phyloP scores from a whole-genome alignment of 1,284 basidiomycete genomes.

The Trichosporon sp. region DNA sequence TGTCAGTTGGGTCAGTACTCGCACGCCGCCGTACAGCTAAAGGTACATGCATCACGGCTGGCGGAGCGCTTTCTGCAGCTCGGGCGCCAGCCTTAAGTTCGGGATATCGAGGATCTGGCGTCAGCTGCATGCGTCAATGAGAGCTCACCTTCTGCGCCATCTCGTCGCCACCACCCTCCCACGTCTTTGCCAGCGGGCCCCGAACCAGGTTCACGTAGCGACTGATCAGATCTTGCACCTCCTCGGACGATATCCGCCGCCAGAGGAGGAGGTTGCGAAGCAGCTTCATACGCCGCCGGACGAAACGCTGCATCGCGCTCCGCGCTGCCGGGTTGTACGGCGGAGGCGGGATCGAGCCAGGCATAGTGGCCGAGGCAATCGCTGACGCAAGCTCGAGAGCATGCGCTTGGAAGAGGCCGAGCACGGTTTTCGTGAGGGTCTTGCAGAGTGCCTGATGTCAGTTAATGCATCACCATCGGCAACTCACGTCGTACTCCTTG shows the following conservation, averaged over 20 bases:
- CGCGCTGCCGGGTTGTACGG: conserved; percentile 77
- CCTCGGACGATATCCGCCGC: conserved; percentile 71
- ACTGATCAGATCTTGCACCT: conserved; percentile 63
- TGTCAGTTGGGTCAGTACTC: conserved; percentile 12
- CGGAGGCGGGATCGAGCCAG: conserved; percentile 56
- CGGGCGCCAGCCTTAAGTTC: conserved; percentile 6
- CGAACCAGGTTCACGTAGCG: conserved; percentile 68
- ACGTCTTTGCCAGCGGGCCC: conserved; percentile 72
- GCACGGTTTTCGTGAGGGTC: conserved; percentile 69
- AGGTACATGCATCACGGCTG: conserved; percentile 24
- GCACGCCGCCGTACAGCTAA: not conserved
- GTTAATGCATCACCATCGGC: not conserved
- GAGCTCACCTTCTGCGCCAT: conserved; percentile 65
- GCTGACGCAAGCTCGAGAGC: conserved; percentile 60
- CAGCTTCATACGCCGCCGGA: conserved; percentile 72
- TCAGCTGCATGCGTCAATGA: not conserved
- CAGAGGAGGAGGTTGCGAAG: conserved; percentile 72
- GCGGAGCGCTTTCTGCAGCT: conserved; percentile 14
- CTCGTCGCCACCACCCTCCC: conserved; percentile 84
- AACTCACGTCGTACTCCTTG: conserved; percentile 67
- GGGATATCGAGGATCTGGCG: conserved; percentile 32
- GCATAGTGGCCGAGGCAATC: conserved; percentile 49
- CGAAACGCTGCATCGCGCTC: conserved; percentile 69
- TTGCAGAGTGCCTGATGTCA: conserved; percentile 66
- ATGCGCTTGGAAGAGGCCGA: conserved; percentile 64